Evolutionary conservation across 2,329 filamentous ascomycete genomes (phyloP), one percentile per base, ranked within the genome.

Genomic region (Colletotrichum agaves): DNA sequence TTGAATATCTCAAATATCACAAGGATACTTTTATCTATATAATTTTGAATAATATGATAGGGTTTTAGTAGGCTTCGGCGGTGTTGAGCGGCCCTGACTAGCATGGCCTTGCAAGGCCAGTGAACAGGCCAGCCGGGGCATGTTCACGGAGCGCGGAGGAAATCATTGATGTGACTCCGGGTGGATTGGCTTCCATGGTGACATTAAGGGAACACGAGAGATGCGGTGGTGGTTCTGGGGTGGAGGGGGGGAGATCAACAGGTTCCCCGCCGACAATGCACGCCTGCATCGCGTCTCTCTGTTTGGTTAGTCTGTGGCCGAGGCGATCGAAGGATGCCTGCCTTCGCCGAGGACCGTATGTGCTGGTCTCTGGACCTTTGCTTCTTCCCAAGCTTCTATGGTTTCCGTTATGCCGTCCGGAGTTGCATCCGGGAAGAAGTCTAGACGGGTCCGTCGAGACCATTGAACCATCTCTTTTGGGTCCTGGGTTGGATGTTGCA

Each of bases 41-140:
- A 37, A 53, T 39, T 61, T 15, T 11, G n/a, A 55, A 41, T n/a
- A 55, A 65, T 53, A 10, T 65, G 47, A 65, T 55, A 61, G 49
- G 58, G 41, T 62, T 56, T 44, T 27, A n/a, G n/a, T n/a, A 37
- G 56, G 31, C 27, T 19, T 31, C 33, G 21, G 13, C 43, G 12
- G 50, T 11, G 31, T 37, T n/a, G 21, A 31, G 61, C 39, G 21
- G 31, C 31, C 33, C 17, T 23, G 23, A n/a, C 23, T 49, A 52
- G 61, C 53, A 50, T 52, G 35, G n/a, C 44, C 55, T 60, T 58
- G 44, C 37, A 47, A 37, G 39, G 39, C 56, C 62, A 65, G 46
- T 46, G 13, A 33, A 35, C 12, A 19, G 46, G 56, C 46, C 19
- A 12, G 39, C 27, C 56, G 50, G 7, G 21, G 63, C 12, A 13